Percentiles rank a stretch among this genome's conserved stretches.
Evolutionary conservation across 2,329 filamentous ascomycete genomes (phyloP).

Genomic region (Lomentospora prolificans): DNA sequence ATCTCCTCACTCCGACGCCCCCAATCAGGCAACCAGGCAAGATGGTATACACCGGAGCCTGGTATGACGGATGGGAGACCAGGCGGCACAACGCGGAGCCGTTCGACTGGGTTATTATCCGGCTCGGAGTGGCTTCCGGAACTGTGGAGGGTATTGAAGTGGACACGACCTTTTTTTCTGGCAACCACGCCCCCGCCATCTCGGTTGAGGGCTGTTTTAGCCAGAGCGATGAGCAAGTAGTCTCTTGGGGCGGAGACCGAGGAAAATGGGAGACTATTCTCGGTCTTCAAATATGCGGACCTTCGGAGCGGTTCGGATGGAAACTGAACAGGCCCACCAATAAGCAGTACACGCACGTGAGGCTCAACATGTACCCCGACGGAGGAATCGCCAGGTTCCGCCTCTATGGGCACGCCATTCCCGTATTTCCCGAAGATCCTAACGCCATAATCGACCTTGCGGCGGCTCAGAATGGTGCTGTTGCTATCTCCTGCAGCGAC

Average conservation of each 20-base stretch:
- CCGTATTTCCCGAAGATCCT: conserved; percentile 60
- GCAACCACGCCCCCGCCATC: conserved; percentile 72
- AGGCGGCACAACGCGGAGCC: conserved; percentile 53
- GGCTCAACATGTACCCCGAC: conserved; percentile 78
- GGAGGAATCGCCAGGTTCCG: conserved; percentile 75
- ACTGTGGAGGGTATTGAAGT: conserved; percentile 66
- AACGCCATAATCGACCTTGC: conserved; percentile 64
- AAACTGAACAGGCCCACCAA: conserved; percentile 46
- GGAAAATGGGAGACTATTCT: conserved; percentile 66
- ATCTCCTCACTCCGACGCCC: conserved; percentile 53
- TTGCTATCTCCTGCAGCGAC: conserved; percentile 67
- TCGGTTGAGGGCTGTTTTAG: conserved; percentile 69
- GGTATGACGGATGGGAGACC: conserved; percentile 65
- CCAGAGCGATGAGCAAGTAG: conserved; percentile 52
- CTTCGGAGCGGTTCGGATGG: conserved; percentile 66
- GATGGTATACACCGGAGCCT: conserved; percentile 60
- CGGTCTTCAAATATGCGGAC: conserved; percentile 60
- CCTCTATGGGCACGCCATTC: conserved; percentile 65
- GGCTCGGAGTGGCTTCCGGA: conserved; percentile 60
- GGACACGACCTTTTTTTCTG: conserved; percentile 73
- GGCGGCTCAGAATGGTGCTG: conserved; percentile 67
- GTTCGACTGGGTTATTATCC: conserved; percentile 59
- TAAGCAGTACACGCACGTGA: conserved; percentile 69
- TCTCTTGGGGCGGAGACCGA: conserved; percentile 47
- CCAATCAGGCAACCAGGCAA: conserved; percentile 55